Conservation (phyloP, 768 basidiomycete species). For the Tricholoma matsutake region DNA sequence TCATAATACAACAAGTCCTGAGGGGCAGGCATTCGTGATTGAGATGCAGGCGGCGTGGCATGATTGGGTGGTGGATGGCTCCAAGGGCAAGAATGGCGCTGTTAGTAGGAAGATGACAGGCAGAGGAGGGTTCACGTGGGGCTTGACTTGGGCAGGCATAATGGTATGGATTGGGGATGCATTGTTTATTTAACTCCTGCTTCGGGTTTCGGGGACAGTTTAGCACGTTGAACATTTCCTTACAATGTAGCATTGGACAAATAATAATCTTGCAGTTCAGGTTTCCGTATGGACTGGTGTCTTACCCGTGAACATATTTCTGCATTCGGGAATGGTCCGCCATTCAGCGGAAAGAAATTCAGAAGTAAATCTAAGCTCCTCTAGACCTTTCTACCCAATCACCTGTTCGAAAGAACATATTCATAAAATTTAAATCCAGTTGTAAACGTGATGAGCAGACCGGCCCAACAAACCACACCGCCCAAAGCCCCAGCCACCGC, state of each 20-base stretch:
- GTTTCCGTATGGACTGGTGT: too few relatives aligned
- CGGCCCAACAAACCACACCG: slow-evolving; percentile 21
- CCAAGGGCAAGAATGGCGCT: slow-evolving; percentile 46
- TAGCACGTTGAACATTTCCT: neutral
- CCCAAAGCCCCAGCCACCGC: slow-evolving; percentile 33
- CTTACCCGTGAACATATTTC: neutral
- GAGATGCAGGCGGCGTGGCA: slow-evolving; percentile 71
- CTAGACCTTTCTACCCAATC: too few relatives aligned
- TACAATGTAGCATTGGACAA: neutral
- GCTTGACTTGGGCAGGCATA: neutral
- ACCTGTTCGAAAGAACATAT: too few relatives aligned
- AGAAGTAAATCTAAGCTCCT: too few relatives aligned
- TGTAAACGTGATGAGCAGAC: neutral
- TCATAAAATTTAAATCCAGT: neutral
- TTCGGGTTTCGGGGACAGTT: neutral
- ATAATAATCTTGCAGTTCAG: neutral
- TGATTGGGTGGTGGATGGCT: slow-evolving; percentile 65
- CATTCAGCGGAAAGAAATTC: too few relatives aligned
- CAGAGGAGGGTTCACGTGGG: neutral
- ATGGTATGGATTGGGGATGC: slow-evolving; percentile 5
- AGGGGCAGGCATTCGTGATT: slow-evolving; percentile 78
- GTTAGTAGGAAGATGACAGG: neutral
- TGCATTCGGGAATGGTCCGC: neutral
- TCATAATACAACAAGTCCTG: slow-evolving; percentile 47
- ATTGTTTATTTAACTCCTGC: neutral